Percentiles rank a stretch among this genome's conserved stretches.
phyloP scores from a whole-genome alignment of 1,284 basidiomycete genomes.

The Cutaneotrichosporon curvatum region DNA sequence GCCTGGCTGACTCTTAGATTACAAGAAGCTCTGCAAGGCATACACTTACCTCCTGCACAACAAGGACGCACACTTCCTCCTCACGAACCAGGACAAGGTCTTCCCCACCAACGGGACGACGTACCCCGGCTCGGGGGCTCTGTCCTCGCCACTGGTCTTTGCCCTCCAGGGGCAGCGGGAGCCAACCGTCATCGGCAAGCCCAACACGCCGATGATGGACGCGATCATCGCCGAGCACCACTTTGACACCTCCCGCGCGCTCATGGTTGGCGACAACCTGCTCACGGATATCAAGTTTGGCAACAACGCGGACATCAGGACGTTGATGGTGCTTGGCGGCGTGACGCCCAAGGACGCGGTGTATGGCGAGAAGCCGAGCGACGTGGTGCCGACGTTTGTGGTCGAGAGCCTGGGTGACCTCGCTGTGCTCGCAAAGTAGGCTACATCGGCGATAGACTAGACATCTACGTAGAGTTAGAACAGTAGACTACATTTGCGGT shows the following conservation, averaged over 20 bases:
- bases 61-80: conserved; percentile 74
- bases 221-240: conserved; percentile 91
- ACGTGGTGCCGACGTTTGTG: conserved; percentile 72
- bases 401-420: conserved; percentile 73
- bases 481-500: no score
- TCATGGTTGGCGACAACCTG: conserved; percentile 94
- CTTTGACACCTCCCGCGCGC: conserved; percentile 73
- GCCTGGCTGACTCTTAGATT: conserved; percentile 52
- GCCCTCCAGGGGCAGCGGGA: conserved; percentile 57
- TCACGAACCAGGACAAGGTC: conserved; percentile 88
- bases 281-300: conserved; percentile 86
- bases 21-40: conserved; percentile 88
- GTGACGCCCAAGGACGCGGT: conserved; percentile 66
- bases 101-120: conserved; percentile 73
- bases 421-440: conserved; percentile 26
- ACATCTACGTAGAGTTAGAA: not conserved
- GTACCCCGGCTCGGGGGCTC: conserved; percentile 61
- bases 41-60: conserved; percentile 80
- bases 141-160: conserved; percentile 73
- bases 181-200: conserved; percentile 84
- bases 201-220: conserved; percentile 84
- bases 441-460: no score
- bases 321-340: conserved; percentile 88
- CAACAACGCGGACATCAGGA: conserved; percentile 72
- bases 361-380: conserved; percentile 60